These are phyloP conservation scores for Protea cynaroides DNA, from an alignment of 164 flowering plant genomes.

Conservation along the genomic window DNA sequence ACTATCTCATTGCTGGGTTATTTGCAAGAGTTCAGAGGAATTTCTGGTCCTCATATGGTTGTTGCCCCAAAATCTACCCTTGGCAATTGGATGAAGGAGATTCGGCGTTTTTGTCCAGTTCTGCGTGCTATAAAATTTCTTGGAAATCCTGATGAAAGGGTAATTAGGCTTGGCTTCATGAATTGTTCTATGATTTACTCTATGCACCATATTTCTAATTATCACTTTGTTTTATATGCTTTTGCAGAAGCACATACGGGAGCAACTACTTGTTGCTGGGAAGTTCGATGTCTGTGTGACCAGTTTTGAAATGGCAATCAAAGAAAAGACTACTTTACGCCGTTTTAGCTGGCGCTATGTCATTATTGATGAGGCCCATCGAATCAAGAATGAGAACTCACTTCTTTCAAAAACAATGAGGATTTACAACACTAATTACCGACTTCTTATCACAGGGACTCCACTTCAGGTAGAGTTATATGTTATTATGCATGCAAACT, in stretches of 20 bases:
- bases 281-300: slow-evolving; percentile 98
- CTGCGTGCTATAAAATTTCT: slow-evolving; percentile 92
- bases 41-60: slow-evolving; percentile 98
- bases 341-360: slow-evolving; percentile 99
- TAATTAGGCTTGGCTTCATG: slow-evolving; percentile 10
- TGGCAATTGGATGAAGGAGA: slow-evolving; percentile 99
- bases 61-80: slow-evolving; percentile 99
- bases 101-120: slow-evolving; percentile 82
- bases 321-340: slow-evolving; percentile 82
- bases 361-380: slow-evolving; percentile 98
- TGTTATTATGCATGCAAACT: neutral
- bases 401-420: slow-evolving; percentile 98
- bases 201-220: neutral
- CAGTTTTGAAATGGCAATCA: slow-evolving; percentile 99
- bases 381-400: slow-evolving; percentile 99
- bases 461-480: slow-evolving; percentile 87
- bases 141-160: slow-evolving; percentile 99
- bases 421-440: slow-evolving; percentile 79
- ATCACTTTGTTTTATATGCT: slow-evolving; percentile 2
- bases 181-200: neutral
- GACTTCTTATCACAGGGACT: slow-evolving; percentile 95
- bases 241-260: slow-evolving; percentile 86
- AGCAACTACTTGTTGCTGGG: slow-evolving; percentile 81
- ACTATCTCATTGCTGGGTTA: slow-evolving; percentile 92
- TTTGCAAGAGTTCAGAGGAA: slow-evolving; percentile 92